These are phyloP conservation scores for Rhypophila decipiens DNA, from an alignment of 495 filamentous ascomycete species.

Conservation along the genomic window DNA sequence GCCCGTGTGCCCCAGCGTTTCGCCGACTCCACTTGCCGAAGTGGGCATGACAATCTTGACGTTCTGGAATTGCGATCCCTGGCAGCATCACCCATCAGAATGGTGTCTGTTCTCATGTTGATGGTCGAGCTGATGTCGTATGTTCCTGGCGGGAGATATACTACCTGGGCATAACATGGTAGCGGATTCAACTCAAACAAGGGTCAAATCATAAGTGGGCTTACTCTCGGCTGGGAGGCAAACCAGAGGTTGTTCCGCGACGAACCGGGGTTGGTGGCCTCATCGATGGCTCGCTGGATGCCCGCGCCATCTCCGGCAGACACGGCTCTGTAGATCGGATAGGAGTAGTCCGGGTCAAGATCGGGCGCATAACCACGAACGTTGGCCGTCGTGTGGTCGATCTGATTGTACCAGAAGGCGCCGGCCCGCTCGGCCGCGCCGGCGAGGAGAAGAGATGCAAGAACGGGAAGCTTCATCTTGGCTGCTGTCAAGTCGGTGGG, in stretches of 20 bases:
- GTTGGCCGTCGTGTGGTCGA: slow-evolving; percentile 28
- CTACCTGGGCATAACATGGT: too few relatives aligned
- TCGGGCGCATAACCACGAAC: slow-evolving; percentile 32
- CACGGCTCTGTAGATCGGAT: slow-evolving; percentile 29
- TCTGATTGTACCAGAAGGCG: slow-evolving; percentile 29
- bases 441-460: background rate
- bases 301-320: slow-evolving; percentile 22
- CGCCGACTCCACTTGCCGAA: slow-evolving; percentile 35
- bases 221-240: slow-evolving; percentile 34
- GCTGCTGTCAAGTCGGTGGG: too few relatives aligned
- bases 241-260: slow-evolving; percentile 28
- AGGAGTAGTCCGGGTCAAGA: slow-evolving; percentile 26
- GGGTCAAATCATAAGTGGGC: too few relatives aligned
- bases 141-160: slow-evolving; percentile 60
- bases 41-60: slow-evolving; percentile 57
- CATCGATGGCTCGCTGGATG: slow-evolving; percentile 28
- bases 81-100: slow-evolving; percentile 64
- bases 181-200: too few relatives aligned
- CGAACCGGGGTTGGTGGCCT: slow-evolving; percentile 22
- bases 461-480: background rate
- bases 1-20: too few relatives aligned
- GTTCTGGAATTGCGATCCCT: slow-evolving; percentile 63
- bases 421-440: slow-evolving; percentile 6
- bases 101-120: slow-evolving; percentile 49
- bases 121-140: slow-evolving; percentile 54